Percentiles rank a stretch among this genome's conserved stretches.
Evolutionary conservation across 164 flowering plant genomes (phyloP).

Genomic region (Chloranthus sessilifolius): DNA sequence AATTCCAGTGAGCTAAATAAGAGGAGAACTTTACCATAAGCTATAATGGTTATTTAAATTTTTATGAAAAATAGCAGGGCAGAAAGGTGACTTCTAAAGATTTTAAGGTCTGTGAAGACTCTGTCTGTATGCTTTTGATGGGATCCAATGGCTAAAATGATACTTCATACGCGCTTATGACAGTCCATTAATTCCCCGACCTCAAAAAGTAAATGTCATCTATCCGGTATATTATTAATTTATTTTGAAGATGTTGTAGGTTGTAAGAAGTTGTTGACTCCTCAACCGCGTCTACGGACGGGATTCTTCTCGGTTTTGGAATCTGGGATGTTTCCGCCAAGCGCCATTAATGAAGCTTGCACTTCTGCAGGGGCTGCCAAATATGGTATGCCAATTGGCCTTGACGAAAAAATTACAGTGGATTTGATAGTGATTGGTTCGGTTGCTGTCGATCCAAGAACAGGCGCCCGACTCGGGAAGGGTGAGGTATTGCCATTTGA

Average conservation of each 20-base stretch:
- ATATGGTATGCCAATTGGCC: conserved; percentile 72
- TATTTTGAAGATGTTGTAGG: conserved; percentile 25
- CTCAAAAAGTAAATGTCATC: too few relatives aligned
- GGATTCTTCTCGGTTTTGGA: conserved; percentile 85
- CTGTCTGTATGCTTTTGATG: too few relatives aligned
- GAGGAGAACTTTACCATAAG: too few relatives aligned
- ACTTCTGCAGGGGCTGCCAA: conserved; percentile 88
- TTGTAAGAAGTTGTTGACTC: conserved; percentile 76
- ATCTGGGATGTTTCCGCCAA: conserved; percentile 32
- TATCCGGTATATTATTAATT: too few relatives aligned
- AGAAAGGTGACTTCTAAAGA: too few relatives aligned
- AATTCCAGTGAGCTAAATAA: too few relatives aligned
- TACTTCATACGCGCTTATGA: too few relatives aligned
- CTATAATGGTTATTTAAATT: too few relatives aligned
- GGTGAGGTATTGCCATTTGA: conserved; percentile 65
- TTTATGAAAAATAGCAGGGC: too few relatives aligned
- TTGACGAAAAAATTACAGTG: conserved; percentile 76
- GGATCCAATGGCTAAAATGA: too few relatives aligned
- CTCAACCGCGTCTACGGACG: conserved; percentile 87
- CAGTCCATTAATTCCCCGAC: too few relatives aligned
- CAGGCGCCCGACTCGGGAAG: conserved; percentile 93
- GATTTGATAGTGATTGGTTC: conserved; percentile 83
- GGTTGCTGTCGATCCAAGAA: conserved; percentile 81
- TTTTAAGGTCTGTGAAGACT: too few relatives aligned
- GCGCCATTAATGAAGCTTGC: conserved; percentile 69